Base-by-base conservation (phyloP, 169 alveolate species). In the Plasmodium falciparum region DNA sequence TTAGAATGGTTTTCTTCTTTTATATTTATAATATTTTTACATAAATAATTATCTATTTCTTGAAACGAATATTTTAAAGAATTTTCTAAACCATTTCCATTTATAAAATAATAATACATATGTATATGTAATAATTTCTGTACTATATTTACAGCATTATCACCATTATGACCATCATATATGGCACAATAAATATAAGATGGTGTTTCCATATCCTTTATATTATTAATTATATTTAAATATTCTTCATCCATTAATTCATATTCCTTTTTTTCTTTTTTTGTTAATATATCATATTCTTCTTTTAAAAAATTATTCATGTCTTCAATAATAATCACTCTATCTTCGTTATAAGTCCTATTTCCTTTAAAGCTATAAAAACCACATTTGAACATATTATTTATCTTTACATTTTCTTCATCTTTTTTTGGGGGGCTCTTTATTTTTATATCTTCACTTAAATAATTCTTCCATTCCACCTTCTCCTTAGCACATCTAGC, bases 141-240 rank as follows among this genome's bases (percentile, higher is more conserved):
- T 6, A 94, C 69, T 47, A 73, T 92, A 45, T 93, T 91, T 13
- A 94, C 96, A 2, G 97, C 92, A 39, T 74, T 92, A 50, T 93
- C 96, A 2, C 96, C 97, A 80, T 94, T 94, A 52, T 93, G 96
- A 2, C 96, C 96, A 73, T 93, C 96, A 78, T 93, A 94, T 6
- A 94, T 90, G 22, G 95, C 97, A 69, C 91, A 91, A 63, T 89
- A 92, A 73, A 92, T 85, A 62, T 83, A 83, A 11, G 29, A 17
- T 8, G 74, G 74, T 11, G 49, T 69, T n/a, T 83, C 85, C 12
- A 43, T 66, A 69, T 54, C 13, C 13, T 47, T 45, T 52, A 39
- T 5, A 61, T 69, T 67, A n/a, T 45, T 52, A 2, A 83, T 33
- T 45, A 69, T 29, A 72, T 83, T 67, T 13, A 26, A 39, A 29